Conservation (phyloP, 768 basidiomycete species). For the Trametes cingulata region DNA sequence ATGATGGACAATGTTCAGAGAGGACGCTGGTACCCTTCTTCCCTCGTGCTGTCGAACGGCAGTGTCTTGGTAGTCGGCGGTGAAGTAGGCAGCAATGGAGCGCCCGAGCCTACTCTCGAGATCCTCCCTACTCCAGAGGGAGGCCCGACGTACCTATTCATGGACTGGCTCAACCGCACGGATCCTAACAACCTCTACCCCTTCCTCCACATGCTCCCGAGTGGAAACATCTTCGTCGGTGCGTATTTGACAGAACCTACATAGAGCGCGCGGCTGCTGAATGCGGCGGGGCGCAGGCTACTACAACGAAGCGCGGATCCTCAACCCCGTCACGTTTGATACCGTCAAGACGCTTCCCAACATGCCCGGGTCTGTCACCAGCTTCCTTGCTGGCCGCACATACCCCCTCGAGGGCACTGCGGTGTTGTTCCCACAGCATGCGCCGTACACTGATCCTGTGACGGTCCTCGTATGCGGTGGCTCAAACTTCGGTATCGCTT, state of each 20-base stretch:
- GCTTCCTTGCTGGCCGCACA: conserved; percentile 71
- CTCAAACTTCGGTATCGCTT: conserved; percentile 53
- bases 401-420: conserved; percentile 78
- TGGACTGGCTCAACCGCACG: conserved; percentile 69
- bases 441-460: conserved; percentile 76
- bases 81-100: conserved; percentile 67
- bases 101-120: conserved; percentile 69
- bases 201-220: conserved; percentile 71
- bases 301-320: conserved; percentile 79
- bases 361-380: conserved; percentile 72
- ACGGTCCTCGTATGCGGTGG: conserved; percentile 76
- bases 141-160: conserved; percentile 57
- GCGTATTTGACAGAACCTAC: conserved; percentile 1
- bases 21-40: conserved; percentile 73
- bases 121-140: conserved; percentile 67
- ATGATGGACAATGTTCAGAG: conserved; percentile 36
- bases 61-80: conserved; percentile 75
- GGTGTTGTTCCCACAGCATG: conserved; percentile 65
- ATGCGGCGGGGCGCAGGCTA: conserved; percentile 48
- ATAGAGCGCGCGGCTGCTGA: not conserved
- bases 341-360: conserved; percentile 66
- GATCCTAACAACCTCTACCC: conserved; percentile 84
- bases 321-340: conserved; percentile 64
- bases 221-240: conserved; percentile 71
- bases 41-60: conserved; percentile 71